Conservation (phyloP, 139 green algal species). For the Micractinium conductrix region DNA sequence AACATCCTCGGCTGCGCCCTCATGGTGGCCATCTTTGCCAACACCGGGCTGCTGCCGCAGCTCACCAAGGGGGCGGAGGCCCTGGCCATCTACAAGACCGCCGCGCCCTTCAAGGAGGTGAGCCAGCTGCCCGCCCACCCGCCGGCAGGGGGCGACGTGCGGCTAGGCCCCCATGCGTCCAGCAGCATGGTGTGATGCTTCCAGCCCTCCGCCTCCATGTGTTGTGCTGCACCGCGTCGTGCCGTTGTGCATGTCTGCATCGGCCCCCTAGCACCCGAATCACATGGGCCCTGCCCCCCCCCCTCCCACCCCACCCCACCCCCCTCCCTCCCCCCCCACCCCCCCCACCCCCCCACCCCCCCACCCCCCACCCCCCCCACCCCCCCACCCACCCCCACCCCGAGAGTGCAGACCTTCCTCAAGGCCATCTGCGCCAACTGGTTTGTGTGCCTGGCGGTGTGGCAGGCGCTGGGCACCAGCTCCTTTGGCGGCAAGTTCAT, state of each 20-base stretch:
- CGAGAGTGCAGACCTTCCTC: slow-evolving; percentile 73
- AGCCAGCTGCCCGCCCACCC: background rate
- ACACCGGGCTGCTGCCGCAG: slow-evolving; percentile 68
- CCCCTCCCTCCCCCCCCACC: background rate
- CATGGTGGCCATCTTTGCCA: slow-evolving; percentile 65
- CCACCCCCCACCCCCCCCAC: background rate
- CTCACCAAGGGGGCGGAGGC: slow-evolving; percentile 40
- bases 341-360: background rate
- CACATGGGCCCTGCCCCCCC: no score
- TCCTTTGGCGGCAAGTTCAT: slow-evolving; percentile 84
- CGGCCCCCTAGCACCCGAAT: no score
- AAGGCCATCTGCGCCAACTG: slow-evolving; percentile 88
- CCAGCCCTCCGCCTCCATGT: no score
- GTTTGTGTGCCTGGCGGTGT: slow-evolving; percentile 92
- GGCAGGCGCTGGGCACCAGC: slow-evolving; percentile 69
- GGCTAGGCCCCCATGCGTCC: no score
- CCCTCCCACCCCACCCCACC: background rate
- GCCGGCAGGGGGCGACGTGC: no score
- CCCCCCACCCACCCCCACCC: no score
- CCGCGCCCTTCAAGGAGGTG: slow-evolving; percentile 51
- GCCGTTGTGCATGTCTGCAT: no score
- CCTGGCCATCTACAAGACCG: slow-evolving; percentile 60
- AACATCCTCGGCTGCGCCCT: slow-evolving; percentile 86
- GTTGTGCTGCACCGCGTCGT: no score
- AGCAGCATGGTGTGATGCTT: no score